Percentiles rank a stretch among this genome's conserved stretches.
These are phyloP conservation scores for Aspergillus haitiensis DNA, from an alignment of 495 filamentous ascomycete genomes.

Conservation along the genomic window DNA sequence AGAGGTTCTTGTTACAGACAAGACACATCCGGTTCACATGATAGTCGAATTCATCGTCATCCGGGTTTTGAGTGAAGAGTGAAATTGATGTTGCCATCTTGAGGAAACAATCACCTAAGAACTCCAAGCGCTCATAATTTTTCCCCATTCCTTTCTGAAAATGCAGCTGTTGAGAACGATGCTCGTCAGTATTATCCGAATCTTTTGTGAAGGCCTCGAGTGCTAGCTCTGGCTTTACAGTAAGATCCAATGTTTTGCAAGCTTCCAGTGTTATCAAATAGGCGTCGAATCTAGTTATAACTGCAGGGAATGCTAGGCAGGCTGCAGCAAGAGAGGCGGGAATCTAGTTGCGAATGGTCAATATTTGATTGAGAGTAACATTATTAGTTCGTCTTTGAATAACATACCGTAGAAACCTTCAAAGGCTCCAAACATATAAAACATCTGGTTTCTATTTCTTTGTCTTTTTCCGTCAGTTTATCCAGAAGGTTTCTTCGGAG, in stretches of 20 bases:
- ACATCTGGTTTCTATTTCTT: constrained; percentile 34
- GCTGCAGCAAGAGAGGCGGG: constrained; percentile 62
- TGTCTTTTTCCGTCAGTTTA: constrained; percentile 53
- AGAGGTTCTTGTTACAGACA: constrained; percentile 89
- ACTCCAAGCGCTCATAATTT: constrained; percentile 95
- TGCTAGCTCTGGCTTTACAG: constrained; percentile 66
- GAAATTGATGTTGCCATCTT: constrained; percentile 95
- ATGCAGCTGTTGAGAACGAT: constrained; percentile 67
- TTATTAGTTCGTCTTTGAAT: neutral
- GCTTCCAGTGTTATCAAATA: constrained; percentile 79
- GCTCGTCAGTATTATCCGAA: constrained; percentile 84
- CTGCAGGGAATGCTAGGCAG: constrained; percentile 75
- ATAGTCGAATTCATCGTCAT: constrained; percentile 80
- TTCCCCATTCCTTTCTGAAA: constrained; percentile 88
- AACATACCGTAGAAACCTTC: constrained; percentile 71
- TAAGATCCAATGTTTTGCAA: constrained; percentile 57
- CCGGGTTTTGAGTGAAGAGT: constrained; percentile 71
- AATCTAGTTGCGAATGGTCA: constrained; percentile 51
- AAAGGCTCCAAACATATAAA: constrained; percentile 63
- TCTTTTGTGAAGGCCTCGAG: constrained; percentile 95
- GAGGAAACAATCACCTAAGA: constrained; percentile 89
- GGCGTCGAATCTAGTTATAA: constrained; percentile 79
- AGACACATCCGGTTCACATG: constrained; percentile 90
- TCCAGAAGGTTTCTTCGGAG: constrained; percentile 83
- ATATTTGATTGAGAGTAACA: neutral